Percentiles rank a stretch among this genome's conserved stretches.
Conservation (phyloP, 441 rosid genomes). For the Erodium moschatum region DNA sequence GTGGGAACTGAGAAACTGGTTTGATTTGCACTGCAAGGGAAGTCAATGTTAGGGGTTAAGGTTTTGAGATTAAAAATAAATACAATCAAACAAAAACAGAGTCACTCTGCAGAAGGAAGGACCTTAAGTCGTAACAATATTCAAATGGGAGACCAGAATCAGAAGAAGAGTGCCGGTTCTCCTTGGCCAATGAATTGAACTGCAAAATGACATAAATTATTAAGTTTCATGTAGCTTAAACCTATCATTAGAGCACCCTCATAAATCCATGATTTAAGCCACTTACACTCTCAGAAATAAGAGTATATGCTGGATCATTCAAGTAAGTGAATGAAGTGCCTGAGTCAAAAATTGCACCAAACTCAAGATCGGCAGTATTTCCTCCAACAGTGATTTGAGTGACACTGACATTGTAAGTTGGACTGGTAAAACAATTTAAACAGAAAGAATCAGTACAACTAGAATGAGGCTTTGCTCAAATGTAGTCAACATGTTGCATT, state of each 20-base stretch:
- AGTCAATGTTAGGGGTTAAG: constrained; percentile 15
- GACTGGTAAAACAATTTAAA: constrained; percentile 37
- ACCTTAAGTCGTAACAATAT: constrained; percentile 70
- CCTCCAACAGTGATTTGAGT: constrained; percentile 48
- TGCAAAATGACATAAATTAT: constrained; percentile 28
- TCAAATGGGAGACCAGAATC: constrained; percentile 50
- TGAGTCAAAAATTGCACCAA: constrained; percentile 71
- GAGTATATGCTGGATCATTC: constrained; percentile 63
- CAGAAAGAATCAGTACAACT: constrained; percentile 17
- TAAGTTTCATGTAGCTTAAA: constrained; percentile 1
- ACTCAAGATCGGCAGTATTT: constrained; percentile 38
- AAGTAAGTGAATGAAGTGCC: constrained; percentile 87
- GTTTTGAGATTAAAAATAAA: constrained; percentile 16
- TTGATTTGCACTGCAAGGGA: constrained; percentile 44
- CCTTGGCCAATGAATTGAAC: constrained; percentile 51
- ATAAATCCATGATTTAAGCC: constrained; percentile 13
- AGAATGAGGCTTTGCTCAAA: constrained; percentile 1
- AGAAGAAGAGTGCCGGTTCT: constrained; percentile 33
- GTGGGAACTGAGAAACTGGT: constrained; percentile 32
- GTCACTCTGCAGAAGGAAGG: constrained; percentile 8
- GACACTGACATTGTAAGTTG: constrained; percentile 72
- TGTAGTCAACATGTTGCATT: background rate
- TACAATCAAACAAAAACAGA: background rate
- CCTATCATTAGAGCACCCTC: background rate
- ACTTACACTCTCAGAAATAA: constrained; percentile 57